These are phyloP conservation scores for Pichia inconspicua DNA, from an alignment of 1,139 yeast species.

Conservation along the genomic window DNA sequence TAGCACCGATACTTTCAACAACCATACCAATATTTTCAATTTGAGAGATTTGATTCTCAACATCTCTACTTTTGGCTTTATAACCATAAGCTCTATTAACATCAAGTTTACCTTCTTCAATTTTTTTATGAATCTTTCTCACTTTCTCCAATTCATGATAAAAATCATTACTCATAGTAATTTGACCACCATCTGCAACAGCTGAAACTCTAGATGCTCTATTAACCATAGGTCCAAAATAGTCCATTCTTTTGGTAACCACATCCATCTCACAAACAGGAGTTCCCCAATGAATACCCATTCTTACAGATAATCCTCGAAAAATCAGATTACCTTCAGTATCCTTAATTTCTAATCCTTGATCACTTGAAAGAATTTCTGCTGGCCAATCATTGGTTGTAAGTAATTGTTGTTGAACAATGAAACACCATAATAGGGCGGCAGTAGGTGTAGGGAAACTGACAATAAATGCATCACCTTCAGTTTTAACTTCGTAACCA, in stretches of 20 bases:
- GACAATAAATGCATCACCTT: slow-evolving; percentile 99
- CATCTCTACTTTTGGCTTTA: slow-evolving; percentile 49
- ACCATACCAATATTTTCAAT: slow-evolving; percentile 64
- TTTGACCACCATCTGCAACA: slow-evolving; percentile 98
- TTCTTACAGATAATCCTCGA: slow-evolving; percentile 87
- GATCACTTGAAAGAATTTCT: slow-evolving; percentile 77
- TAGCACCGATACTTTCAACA: slow-evolving; percentile 73
- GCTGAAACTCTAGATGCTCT: slow-evolving; percentile 90
- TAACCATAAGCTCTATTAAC: slow-evolving; percentile 59
- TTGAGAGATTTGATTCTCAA: slow-evolving; percentile 61
- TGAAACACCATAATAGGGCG: slow-evolving; percentile 90
- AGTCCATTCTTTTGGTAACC: slow-evolving; percentile 95
- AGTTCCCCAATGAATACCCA: slow-evolving; percentile 98
- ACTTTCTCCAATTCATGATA: slow-evolving; percentile 61
- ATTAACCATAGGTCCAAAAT: slow-evolving; percentile 97
- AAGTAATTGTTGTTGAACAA: slow-evolving; percentile 77
- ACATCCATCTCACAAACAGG: slow-evolving; percentile 96
- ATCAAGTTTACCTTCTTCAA: slow-evolving; percentile 33
- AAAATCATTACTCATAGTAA: slow-evolving; percentile 77
- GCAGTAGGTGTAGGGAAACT: slow-evolving; percentile 90
- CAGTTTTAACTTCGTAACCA: slow-evolving; percentile 97
- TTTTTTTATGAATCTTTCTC: slow-evolving; percentile 43
- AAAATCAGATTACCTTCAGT: slow-evolving; percentile 54
- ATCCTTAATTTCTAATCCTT: slow-evolving; percentile 80
- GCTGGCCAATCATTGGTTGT: slow-evolving; percentile 90